These are phyloP conservation scores for Camelina hispida DNA, from an alignment of 345 rosid genomes.

Conservation along the genomic window DNA sequence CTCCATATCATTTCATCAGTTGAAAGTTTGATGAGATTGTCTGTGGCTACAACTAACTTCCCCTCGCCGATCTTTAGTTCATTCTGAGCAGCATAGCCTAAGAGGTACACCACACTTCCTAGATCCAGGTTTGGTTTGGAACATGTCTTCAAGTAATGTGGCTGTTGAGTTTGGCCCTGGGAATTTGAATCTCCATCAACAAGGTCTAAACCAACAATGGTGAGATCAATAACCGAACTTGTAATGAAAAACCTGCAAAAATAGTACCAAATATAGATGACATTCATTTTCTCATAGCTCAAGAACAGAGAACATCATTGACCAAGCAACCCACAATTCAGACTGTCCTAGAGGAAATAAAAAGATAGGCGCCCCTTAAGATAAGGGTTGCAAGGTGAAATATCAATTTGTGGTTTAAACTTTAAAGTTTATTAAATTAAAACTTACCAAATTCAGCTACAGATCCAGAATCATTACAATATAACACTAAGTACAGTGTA, in stretches of 20 bases:
- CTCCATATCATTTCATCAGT: slow-evolving; percentile 79
- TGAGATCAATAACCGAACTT: slow-evolving; percentile 86
- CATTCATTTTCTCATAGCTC: background rate
- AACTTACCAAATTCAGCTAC: slow-evolving; percentile 31
- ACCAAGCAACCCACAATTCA: background rate
- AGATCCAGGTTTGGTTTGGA: slow-evolving; percentile 76
- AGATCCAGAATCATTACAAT: slow-evolving; percentile 37
- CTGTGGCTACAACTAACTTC: slow-evolving; percentile 91
- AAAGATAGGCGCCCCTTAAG: background rate
- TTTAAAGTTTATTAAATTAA: background rate
- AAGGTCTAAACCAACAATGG: slow-evolving; percentile 82
- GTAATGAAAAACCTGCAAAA: slow-evolving; percentile 89
- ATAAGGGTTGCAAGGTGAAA: slow-evolving; percentile 11
- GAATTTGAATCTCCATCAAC: slow-evolving; percentile 73
- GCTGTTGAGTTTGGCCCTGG: slow-evolving; percentile 76
- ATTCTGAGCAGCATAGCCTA: slow-evolving; percentile 69
- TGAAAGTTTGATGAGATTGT: slow-evolving; percentile 86
- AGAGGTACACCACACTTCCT: slow-evolving; percentile 74
- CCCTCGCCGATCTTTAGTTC: slow-evolving; percentile 84
- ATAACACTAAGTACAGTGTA: slow-evolving; percentile 31
- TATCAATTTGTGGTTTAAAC: background rate
- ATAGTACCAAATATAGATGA: background rate
- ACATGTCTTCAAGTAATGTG: slow-evolving; percentile 82
- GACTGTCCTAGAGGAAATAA: too few relatives aligned
- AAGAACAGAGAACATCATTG: background rate